Base-by-base conservation (phyloP, 257 asterid species). In the Nicotiana benthamiana region DNA sequence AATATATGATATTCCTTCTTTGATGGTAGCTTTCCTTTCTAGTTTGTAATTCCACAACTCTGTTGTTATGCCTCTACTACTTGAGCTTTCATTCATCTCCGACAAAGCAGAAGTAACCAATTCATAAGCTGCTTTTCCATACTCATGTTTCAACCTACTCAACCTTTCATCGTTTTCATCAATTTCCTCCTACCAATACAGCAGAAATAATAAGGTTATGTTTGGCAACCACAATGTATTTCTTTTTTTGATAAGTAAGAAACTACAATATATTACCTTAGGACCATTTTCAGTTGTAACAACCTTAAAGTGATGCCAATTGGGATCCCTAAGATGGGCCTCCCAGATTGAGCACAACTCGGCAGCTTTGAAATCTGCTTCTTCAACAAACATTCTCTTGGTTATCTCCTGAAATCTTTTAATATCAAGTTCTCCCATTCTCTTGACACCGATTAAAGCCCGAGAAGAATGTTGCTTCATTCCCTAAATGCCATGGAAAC, bases 361-460 rank as follows among this genome's bases (percentile, higher is more conserved):
- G 9, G 22, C 18, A 22, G 81, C 83, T 64, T 52, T 84, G 17
- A n/a, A 10, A 3, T 61, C 66, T 43, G 46, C 68, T 52, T 78
- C 85, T 26, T 22, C 20, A 13, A 63, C 32, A 40, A 36, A 70
- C 32, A 9, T 76, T 20, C 11, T 11, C 77, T 54, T 80, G 32
- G 77, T 59, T 66, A 75, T 80, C 51, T 18, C 32, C 8, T 30
- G 18, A 68, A 83, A 83, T 16, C 83, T 59, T 20, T 9, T 75
- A 24, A 2, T 1, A 60, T 85, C 81, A 46, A 85, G 34, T 24
- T 83, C 88, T 34, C 88, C 86, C 79, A 83, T 80, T 78, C 81
- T 76, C 84, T 85, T 85, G 60, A 85, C 63, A 16, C 83, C 80
- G 22, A 85, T 62, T 17, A 8, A 10, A 12, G 36, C 51, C 57